Evolutionary conservation across 208 protist genomes (phyloP).

Genomic region (Crithidia bombi): DNA sequence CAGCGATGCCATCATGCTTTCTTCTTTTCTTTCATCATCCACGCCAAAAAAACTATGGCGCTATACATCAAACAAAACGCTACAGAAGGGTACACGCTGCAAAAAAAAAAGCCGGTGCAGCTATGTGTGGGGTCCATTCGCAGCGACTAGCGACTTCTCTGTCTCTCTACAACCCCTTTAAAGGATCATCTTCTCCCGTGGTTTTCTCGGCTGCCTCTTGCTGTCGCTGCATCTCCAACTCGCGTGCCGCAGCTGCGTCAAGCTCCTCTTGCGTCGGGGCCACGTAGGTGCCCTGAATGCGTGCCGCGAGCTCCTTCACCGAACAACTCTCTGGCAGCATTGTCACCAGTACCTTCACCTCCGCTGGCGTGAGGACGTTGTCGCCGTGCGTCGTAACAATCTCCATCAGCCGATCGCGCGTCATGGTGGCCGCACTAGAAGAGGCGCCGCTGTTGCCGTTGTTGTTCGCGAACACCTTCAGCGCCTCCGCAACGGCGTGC

Average conservation of each 20-base stretch:
- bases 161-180: too few species aligned
- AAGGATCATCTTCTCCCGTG: slow-evolving; percentile 42
- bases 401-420: slow-evolving; percentile 55
- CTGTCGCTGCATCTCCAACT: slow-evolving; percentile 49
- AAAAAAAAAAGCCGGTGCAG: background rate
- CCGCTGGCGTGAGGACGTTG: slow-evolving; percentile 77
- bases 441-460: too few species aligned
- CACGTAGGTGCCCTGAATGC: slow-evolving; percentile 87
- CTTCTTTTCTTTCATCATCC: background rate
- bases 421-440: slow-evolving; percentile 45
- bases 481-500: slow-evolving; percentile 56
- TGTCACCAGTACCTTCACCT: slow-evolving; percentile 66
- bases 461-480: slow-evolving; percentile 54
- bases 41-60: background rate
- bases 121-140: background rate
- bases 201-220: slow-evolving; percentile 52
- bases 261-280: slow-evolving; percentile 79
- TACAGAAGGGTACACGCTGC: background rate
- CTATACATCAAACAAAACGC: background rate
- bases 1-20: too few species aligned
- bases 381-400: slow-evolving; percentile 84
- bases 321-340: slow-evolving; percentile 61
- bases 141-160: too few species aligned
- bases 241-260: slow-evolving; percentile 47
- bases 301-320: slow-evolving; percentile 70